Conservation (phyloP, 306 rosid species). For the Trichosanthes truncata region DNA sequence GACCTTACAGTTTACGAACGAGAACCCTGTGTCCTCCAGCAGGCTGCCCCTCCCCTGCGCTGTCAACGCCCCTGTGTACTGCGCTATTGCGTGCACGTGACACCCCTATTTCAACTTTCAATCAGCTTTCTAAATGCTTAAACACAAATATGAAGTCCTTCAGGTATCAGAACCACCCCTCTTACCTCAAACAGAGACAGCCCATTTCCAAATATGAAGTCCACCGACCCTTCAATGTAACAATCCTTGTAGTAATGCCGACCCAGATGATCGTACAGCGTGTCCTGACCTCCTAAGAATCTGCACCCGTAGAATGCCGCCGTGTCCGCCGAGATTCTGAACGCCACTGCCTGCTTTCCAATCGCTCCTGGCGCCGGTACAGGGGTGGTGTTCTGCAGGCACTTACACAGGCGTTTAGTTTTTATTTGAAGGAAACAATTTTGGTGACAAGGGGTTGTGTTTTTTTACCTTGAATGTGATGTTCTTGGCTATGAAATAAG, state of each 20-base stretch:
- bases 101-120: constrained; percentile 43
- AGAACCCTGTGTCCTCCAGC: constrained; percentile 87
- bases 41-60: constrained; percentile 84
- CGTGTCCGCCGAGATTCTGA: constrained; percentile 86
- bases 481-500: constrained; percentile 87
- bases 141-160: too few relatives aligned
- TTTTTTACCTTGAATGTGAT: constrained; percentile 69
- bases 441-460: background rate
- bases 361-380: constrained; percentile 76
- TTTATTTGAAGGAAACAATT: background rate
- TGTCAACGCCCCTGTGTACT: constrained; percentile 61
- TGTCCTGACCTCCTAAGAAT: constrained; percentile 92
- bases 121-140: too few relatives aligned
- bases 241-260: constrained; percentile 93
- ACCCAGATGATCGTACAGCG: constrained; percentile 82
- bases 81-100: constrained; percentile 93
- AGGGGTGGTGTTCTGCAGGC: constrained; percentile 62
- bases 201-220: constrained; percentile 92
- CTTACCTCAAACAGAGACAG: constrained; percentile 77
- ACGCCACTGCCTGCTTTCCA: constrained; percentile 87
- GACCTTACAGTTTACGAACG: constrained; percentile 90
- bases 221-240: constrained; percentile 96
- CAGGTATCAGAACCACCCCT: too few relatives aligned
- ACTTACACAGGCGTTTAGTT: background rate
- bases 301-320: constrained; percentile 68